Conservation (phyloP, 1,284 basidiomycete species). For the Ceratobasidium theobromae region DNA sequence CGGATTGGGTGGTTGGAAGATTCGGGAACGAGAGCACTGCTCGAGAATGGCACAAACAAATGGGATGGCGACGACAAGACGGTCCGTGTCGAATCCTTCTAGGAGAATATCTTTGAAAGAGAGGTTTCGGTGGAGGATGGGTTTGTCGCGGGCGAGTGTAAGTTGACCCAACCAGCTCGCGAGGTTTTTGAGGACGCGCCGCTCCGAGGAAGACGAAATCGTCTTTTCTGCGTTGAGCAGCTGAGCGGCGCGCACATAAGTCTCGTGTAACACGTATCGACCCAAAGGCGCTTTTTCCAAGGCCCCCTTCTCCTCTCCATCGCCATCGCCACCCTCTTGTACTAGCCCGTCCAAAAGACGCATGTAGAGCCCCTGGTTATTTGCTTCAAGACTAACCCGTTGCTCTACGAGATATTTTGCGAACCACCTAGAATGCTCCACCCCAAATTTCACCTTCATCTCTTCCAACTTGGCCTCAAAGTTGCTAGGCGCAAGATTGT, state of each 20-base stretch:
- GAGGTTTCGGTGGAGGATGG: constrained; percentile 91
- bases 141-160: constrained; percentile 88
- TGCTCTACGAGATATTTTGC: constrained; percentile 97
- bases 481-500: constrained; percentile 94
- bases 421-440: constrained; percentile 90
- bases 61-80: constrained; percentile 92
- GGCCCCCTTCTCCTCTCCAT: constrained; percentile 42
- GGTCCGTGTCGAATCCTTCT: constrained; percentile 91
- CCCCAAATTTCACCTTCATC: constrained; percentile 79
- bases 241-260: constrained; percentile 79
- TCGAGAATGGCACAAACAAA: constrained; percentile 98
- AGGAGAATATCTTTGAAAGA: constrained; percentile 96
- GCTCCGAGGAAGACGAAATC: constrained; percentile 80
- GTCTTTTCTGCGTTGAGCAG: constrained; percentile 94
- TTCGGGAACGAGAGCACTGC: constrained; percentile 83
- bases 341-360: constrained; percentile 71
- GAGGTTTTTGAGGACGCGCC: constrained; percentile 89
- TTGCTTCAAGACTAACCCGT: constrained; percentile 93
- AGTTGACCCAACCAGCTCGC: constrained; percentile 94
- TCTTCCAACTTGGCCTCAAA: constrained; percentile 85
- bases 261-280: constrained; percentile 89
- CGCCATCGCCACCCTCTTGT: neutral
- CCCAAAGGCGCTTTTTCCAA: constrained; percentile 66
- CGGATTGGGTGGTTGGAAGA: constrained; percentile 96
- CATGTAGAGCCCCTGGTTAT: constrained; percentile 95